Conservation (phyloP, 495 filamentous ascomycete species). For the Penicillium robsamsonii region DNA sequence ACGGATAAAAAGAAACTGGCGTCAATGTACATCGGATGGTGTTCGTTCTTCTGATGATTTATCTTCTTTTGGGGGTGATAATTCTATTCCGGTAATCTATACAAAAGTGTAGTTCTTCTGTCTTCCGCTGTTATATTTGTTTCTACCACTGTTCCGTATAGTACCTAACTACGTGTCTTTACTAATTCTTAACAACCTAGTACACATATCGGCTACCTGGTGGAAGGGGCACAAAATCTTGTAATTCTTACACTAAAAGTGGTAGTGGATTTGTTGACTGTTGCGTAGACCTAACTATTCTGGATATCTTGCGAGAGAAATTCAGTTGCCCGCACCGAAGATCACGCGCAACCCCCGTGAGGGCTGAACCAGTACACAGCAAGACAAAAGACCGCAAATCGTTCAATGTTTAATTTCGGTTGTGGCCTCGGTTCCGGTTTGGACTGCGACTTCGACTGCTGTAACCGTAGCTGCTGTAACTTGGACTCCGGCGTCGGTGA, state of each 20-base stretch:
- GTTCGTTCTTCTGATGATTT: constrained; percentile 70
- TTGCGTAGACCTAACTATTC: background rate
- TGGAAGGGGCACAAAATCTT: background rate
- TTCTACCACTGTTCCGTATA: background rate
- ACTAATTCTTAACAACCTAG: background rate
- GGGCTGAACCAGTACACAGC: background rate
- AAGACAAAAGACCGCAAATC: background rate
- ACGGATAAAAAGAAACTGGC: constrained; percentile 72
- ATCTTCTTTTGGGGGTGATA: background rate
- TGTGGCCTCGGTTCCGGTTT: constrained; percentile 38
- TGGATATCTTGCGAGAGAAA: background rate
- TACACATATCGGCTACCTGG: background rate
- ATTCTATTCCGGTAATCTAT: background rate
- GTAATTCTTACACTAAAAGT: background rate
- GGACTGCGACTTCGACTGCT: constrained; percentile 50
- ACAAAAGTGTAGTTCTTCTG: background rate
- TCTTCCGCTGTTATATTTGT: background rate
- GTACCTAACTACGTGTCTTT: background rate
- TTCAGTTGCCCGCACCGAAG: background rate
- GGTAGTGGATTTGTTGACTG: background rate
- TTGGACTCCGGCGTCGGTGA: constrained; percentile 51
- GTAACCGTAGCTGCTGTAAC: constrained; percentile 53
- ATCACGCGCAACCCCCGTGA: background rate
- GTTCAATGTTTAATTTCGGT: constrained; percentile 21
- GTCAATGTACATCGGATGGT: constrained; percentile 98